phyloP scores from a whole-genome alignment of 2,329 filamentous ascomycete genomes.

The Truncatella angustata region DNA sequence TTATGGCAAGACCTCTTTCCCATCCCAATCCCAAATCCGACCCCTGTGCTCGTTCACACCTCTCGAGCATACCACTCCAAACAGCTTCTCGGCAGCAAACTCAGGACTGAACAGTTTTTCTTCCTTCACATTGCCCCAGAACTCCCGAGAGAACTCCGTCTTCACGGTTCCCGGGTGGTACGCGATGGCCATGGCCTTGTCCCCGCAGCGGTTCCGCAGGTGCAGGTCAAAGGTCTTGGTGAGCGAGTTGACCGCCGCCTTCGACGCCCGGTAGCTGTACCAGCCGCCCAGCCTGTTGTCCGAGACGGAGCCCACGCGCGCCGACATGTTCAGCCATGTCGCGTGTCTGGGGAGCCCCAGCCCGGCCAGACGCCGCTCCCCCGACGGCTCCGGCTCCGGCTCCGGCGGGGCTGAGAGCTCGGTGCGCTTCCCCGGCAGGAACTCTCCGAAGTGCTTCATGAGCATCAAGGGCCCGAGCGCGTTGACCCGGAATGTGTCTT shows the following conservation, averaged over 20 bases:
- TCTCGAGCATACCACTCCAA: constrained; percentile 53
- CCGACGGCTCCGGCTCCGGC: too few relatives aligned
- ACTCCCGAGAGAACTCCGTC: constrained; percentile 70
- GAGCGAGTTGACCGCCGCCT: constrained; percentile 70
- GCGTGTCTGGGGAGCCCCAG: constrained; percentile 49
- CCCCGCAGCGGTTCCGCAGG: constrained; percentile 53
- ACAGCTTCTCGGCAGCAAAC: constrained; percentile 63
- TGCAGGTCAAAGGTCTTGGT: constrained; percentile 71
- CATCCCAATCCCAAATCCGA: constrained; percentile 68
- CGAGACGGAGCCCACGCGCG: constrained; percentile 70
- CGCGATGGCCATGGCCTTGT: constrained; percentile 64
- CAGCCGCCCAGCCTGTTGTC: constrained; percentile 76
- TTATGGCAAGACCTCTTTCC: constrained; percentile 61
- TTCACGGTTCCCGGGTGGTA: constrained; percentile 81
- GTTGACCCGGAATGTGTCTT: constrained; percentile 73
- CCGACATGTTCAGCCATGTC: constrained; percentile 73
- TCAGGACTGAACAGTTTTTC: constrained; percentile 65
- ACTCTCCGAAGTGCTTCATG: constrained; percentile 70
- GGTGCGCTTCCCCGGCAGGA: constrained; percentile 62
- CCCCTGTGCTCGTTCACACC: constrained; percentile 53
- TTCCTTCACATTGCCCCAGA: constrained; percentile 64
- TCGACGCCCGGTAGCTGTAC: constrained; percentile 78
- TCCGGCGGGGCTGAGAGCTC: constrained; percentile 24
- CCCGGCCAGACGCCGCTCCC: too few relatives aligned
- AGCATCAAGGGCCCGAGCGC: constrained; percentile 71